Conservation (phyloP, 805 yeast genomes). For the Helenozyma baotianmanensis region DNA sequence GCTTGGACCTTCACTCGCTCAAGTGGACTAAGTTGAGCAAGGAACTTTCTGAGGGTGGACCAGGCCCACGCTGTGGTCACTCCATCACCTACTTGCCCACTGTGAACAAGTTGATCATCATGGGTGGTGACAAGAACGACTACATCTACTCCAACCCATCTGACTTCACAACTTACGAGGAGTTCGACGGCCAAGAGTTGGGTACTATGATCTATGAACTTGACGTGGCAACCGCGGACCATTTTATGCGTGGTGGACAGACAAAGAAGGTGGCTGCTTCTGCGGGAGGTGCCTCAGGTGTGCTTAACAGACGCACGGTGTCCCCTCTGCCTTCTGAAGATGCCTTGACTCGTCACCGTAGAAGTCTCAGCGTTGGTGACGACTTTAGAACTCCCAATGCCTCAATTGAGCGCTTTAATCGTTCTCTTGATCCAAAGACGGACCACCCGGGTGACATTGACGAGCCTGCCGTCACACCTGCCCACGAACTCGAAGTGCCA, state of each 20-base stretch:
- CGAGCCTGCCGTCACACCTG: not conserved
- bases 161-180: constrained; percentile 50
- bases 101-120: constrained; percentile 65
- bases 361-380: constrained; percentile 35
- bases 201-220: constrained; percentile 63
- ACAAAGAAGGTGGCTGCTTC: constrained; percentile 16
- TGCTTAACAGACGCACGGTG: constrained; percentile 11
- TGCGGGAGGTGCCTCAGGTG: constrained; percentile 19
- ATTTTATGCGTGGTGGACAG: constrained; percentile 18
- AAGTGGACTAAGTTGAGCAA: constrained; percentile 62
- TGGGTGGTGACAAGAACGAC: constrained; percentile 90
- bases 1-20: constrained; percentile 68
- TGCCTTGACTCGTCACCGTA: constrained; percentile 26
- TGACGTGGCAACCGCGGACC: constrained; percentile 45
- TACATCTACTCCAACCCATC: constrained; percentile 47
- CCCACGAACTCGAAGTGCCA: constrained; percentile 1
- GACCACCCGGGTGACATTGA: not conserved
- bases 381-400: constrained; percentile 23
- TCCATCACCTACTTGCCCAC: constrained; percentile 68
- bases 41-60: constrained; percentile 43
- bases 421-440: constrained; percentile 24
- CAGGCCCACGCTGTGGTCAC: constrained; percentile 90
- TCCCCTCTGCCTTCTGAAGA: constrained; percentile 16
- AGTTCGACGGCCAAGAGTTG: constrained; percentile 41
- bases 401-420: constrained; percentile 15